Base-by-base conservation (phyloP, 2,329 filamentous ascomycete species). In the Diplodia scrobiculata region DNA sequence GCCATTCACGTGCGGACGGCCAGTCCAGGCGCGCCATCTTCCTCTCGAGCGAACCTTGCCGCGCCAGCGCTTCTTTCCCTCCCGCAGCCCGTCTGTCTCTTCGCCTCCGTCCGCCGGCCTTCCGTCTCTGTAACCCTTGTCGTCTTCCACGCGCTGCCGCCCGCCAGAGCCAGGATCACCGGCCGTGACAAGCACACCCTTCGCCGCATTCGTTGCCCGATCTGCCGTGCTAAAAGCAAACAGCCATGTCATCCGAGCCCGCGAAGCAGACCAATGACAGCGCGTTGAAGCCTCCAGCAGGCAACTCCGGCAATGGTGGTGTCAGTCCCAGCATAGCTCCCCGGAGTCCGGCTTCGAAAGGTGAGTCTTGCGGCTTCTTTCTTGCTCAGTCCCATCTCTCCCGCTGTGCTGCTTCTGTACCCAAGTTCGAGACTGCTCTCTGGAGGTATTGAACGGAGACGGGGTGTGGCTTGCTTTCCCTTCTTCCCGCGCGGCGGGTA, bases 181-280 rank as follows among this genome's bases (percentile, higher is more conserved):
- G 25, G 38, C 38, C 55, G 38, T 41, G 38, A 48, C 55, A 47
- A 60, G 25, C 55, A 59, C 38, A 19, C 13, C 17, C 38, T 17
- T 34, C 29, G 21, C 38, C 55, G 27, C 38, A 17, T 60, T 60
- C 55, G 38, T 60, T 60, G 38, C 55, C 55, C 55, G 55, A 34
- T 60, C 55, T 60, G n/a, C 38, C 55, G 55, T 60, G 55, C 55
- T 48, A 60, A 34, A 32, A 32, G 55, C 55, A 41, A 34, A 32
- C 34, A 19, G 60, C 62, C 50, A 64, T 64, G 62, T 54, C 50
- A 10, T 64, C 62, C 47, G 36, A 34, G 29, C 36, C 62, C 50
- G 62, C 62, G n/a, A 32, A 54, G 48, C 62, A 64, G 29, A 29
- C 48, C 62, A 52, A 54, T 64, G 62, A 54, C 27, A 64, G 50